Percentiles rank a stretch among this genome's conserved stretches.
These are phyloP conservation scores for Hypoxylon sp. DNA, from an alignment of 2,329 filamentous ascomycete genomes.

Conservation along the genomic window DNA sequence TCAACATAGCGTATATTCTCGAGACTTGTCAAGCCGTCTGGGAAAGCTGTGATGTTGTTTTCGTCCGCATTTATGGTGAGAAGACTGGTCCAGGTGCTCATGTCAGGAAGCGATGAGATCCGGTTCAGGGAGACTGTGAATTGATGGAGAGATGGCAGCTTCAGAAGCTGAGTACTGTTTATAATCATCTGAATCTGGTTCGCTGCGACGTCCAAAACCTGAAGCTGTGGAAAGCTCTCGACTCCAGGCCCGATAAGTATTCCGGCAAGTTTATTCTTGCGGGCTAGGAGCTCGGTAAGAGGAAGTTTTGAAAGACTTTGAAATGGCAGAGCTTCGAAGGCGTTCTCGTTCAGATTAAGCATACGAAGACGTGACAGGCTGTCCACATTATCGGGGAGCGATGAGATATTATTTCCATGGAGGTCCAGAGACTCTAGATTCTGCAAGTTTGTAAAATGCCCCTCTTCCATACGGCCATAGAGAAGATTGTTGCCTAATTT, in stretches of 20 bases:
- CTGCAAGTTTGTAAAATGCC: conserved; percentile 70
- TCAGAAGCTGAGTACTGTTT: conserved; percentile 58
- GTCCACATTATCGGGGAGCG: conserved; percentile 75
- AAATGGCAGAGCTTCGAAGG: conserved; percentile 77
- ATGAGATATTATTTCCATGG: conserved; percentile 80
- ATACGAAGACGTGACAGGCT: conserved; percentile 76
- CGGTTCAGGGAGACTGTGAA: conserved; percentile 86
- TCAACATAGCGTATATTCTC: conserved; percentile 79
- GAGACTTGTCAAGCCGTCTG: conserved; percentile 77
- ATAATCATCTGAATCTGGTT: conserved; percentile 65
- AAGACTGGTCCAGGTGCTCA: conserved; percentile 79
- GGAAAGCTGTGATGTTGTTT: conserved; percentile 82
- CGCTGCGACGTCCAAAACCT: conserved; percentile 79
- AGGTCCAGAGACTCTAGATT: conserved; percentile 85
- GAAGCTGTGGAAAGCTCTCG: conserved; percentile 70
- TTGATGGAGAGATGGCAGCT: conserved; percentile 77
- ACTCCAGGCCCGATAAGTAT: conserved; percentile 75
- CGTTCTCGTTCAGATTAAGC: conserved; percentile 84
- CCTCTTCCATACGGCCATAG: conserved; percentile 72
- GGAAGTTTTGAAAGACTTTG: conserved; percentile 74
- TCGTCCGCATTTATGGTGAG: conserved; percentile 81
- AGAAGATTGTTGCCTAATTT: conserved; percentile 84
- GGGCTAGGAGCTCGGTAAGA: conserved; percentile 77
- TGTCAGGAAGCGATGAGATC: conserved; percentile 76
- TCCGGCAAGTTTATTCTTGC: conserved; percentile 82